A percentile compares a stretch with the other conserved stretches of the same genome.
phyloP scores from a whole-genome alignment of 106 monocot species.

The Acanthochlamys bracteata region DNA sequence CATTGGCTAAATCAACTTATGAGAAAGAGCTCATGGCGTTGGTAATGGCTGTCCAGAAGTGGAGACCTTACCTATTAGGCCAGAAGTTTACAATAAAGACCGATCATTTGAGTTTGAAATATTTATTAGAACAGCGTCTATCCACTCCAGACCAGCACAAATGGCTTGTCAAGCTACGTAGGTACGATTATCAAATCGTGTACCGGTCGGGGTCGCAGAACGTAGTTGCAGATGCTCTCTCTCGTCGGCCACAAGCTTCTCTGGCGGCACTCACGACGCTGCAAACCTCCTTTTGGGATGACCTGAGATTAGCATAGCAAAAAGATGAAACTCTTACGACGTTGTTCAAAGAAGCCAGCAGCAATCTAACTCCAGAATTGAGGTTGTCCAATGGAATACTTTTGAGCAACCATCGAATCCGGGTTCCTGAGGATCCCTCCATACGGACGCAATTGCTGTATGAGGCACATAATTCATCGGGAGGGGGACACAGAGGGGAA shows the following conservation, averaged over 20 bases:
- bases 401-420: too few relatives aligned
- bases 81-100: background rate
- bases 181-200: background rate
- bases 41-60: background rate
- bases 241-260: background rate
- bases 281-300: too few relatives aligned
- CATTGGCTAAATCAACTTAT: background rate
- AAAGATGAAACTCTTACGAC: too few relatives aligned
- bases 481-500: too few relatives aligned
- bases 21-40: background rate
- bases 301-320: too few relatives aligned
- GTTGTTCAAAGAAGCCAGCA: too few relatives aligned
- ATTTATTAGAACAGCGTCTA: slow-evolving; percentile 1
- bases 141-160: background rate
- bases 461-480: too few relatives aligned
- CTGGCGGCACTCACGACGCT: background rate
- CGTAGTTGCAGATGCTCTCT: background rate
- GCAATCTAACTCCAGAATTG: too few relatives aligned
- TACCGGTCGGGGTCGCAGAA: background rate
- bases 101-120: background rate
- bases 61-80: background rate
- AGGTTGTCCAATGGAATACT: too few relatives aligned
- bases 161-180: background rate
- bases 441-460: too few relatives aligned
- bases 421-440: too few relatives aligned